A percentile compares a stretch with the other conserved stretches of the same genome.
These are phyloP conservation scores for Cystobasidium ongulense DNA, from an alignment of 768 basidiomycete species.

Conservation along the genomic window DNA sequence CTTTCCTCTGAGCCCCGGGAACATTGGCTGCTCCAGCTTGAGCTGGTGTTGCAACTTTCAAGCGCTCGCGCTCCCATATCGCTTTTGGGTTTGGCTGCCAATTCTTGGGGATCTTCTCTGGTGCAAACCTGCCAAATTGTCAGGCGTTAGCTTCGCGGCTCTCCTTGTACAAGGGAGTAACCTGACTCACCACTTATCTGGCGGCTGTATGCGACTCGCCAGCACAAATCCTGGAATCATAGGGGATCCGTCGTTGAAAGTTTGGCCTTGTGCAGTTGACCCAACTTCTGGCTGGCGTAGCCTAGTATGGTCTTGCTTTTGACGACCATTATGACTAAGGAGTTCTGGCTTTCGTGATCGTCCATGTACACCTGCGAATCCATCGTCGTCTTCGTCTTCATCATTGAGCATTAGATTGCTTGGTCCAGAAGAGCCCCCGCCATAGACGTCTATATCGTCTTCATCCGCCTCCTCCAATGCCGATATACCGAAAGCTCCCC, in stretches of 20 bases:
- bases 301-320: constrained; percentile 12
- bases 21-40: constrained; percentile 52
- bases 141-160: too few species aligned
- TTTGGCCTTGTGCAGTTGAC: background rate
- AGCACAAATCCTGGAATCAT: constrained; percentile 70
- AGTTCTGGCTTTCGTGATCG: background rate
- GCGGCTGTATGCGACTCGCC: constrained; percentile 48
- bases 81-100: constrained; percentile 72
- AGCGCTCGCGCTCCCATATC: constrained; percentile 25
- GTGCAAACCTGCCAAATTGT: constrained; percentile 60
- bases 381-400: constrained; percentile 57
- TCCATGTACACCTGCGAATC: constrained; percentile 38
- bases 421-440: constrained; percentile 45
- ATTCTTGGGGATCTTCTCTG: constrained; percentile 69
- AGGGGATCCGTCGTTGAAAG: constrained; percentile 65
- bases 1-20: constrained; percentile 20
- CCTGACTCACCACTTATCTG: constrained; percentile 44
- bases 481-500: constrained; percentile 71
- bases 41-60: constrained; percentile 33
- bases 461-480: constrained; percentile 89
- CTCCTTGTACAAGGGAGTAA: background rate
- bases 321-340: background rate
- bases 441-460: constrained; percentile 76
- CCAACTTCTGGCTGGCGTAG: background rate
- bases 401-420: constrained; percentile 58